A percentile compares a stretch with the other conserved stretches of the same genome.
Conservation (phyloP, 495 filamentous ascomycete genomes). For the Extremus antarcticus region DNA sequence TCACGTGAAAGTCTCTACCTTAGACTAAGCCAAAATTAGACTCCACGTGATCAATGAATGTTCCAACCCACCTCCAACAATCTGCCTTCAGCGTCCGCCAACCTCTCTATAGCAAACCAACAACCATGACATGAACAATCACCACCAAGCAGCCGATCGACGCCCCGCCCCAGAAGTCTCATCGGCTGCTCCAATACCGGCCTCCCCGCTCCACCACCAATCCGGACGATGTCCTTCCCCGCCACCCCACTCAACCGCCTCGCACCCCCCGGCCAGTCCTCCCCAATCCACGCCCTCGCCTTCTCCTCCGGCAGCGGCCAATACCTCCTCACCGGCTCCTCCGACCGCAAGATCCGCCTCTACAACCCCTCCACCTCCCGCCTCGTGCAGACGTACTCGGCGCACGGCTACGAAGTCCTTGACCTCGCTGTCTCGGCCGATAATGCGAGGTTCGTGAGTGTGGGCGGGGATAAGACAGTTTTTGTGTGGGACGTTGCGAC, state of each 20-base stretch:
- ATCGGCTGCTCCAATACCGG: not conserved
- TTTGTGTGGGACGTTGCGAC: conserved; percentile 90
- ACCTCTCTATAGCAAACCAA: no score
- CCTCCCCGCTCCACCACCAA: not conserved
- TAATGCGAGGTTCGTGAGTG: conserved; percentile 71
- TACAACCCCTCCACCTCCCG: conserved; percentile 47
- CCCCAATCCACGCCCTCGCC: conserved; percentile 60
- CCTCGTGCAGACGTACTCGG: conserved; percentile 75
- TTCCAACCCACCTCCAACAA: no score
- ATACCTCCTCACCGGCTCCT: conserved; percentile 76
- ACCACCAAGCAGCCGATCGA: not conserved
- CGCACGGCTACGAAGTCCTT: conserved; percentile 85
- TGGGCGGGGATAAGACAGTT: conserved; percentile 78
- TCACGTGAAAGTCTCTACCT: no score
- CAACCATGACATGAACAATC: no score
- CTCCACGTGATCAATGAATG: no score
- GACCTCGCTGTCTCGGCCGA: conserved; percentile 60
- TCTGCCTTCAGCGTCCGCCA: no score
- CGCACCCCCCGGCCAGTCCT: conserved; percentile 34
- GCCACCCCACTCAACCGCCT: conserved; percentile 26
- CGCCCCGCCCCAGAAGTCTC: not conserved
- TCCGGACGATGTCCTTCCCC: conserved; percentile 21
- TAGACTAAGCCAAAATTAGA: no score
- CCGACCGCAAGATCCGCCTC: conserved; percentile 74
- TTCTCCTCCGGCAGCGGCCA: conserved; percentile 58